Conservation (phyloP, 192 early-diverging fungal species). For the Ambispora gerdemannii region DNA sequence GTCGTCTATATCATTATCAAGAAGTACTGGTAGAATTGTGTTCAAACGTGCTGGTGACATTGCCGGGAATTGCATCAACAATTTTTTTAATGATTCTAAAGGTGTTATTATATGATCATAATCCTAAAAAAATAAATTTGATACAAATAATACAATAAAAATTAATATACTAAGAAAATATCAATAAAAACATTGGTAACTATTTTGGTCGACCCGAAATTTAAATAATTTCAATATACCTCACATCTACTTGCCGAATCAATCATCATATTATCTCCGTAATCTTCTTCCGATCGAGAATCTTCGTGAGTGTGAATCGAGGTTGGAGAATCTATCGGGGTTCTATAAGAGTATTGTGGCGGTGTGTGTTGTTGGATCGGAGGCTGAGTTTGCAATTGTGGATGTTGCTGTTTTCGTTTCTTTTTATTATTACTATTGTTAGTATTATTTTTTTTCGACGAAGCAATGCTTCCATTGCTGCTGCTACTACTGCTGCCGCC, state of each 20-base stretch:
- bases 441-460: not conserved
- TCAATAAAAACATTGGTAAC: not conserved
- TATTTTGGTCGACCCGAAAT: not conserved
- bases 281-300: constrained; percentile 24
- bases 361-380: not conserved
- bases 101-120: constrained; percentile 22
- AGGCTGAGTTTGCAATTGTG: not conserved
- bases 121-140: constrained; percentile 18
- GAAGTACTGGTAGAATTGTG: constrained; percentile 22
- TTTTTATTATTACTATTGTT: constrained; percentile 12
- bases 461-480: not conserved
- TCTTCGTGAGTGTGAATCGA: constrained; percentile 16
- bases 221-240: constrained; percentile 10
- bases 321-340: constrained; percentile 25
- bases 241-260: constrained; percentile 16
- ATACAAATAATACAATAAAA: not conserved
- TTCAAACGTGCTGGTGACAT: constrained; percentile 23
- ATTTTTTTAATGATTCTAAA: constrained; percentile 23
- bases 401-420: constrained; percentile 5
- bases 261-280: constrained; percentile 12
- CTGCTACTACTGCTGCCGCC: not conserved
- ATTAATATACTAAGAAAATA: not conserved
- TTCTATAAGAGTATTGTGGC: constrained; percentile 13
- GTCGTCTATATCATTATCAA: constrained; percentile 32
- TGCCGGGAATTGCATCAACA: constrained; percentile 27